A percentile compares a stretch with the other conserved stretches of the same genome.
These are phyloP conservation scores for Pseudogymnoascus sp. DNA, from an alignment of 2,329 filamentous ascomycete genomes.

Conservation along the genomic window DNA sequence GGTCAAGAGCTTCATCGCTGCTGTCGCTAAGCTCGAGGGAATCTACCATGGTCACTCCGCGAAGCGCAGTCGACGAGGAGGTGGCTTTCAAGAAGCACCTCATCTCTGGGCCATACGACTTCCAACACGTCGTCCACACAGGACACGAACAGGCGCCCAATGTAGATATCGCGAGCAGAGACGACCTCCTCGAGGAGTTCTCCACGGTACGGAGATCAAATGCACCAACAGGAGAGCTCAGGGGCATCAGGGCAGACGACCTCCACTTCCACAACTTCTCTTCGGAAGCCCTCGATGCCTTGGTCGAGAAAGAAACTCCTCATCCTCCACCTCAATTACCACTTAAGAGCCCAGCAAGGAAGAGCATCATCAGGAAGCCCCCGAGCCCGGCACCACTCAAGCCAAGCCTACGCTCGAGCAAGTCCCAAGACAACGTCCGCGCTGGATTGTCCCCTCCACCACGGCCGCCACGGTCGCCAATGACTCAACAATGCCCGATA, in stretches of 20 bases:
- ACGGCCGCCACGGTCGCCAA: constrained; percentile 41
- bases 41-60: not conserved
- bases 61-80: not conserved
- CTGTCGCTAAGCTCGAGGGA: not conserved
- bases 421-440: constrained; percentile 34
- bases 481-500: constrained; percentile 33
- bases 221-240: constrained; percentile 30
- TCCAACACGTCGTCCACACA: constrained; percentile 56
- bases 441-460: constrained; percentile 31
- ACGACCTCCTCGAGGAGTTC: constrained; percentile 37
- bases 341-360: constrained; percentile 5
- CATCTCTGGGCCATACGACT: constrained; percentile 59
- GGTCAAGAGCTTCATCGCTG: constrained; percentile 15
- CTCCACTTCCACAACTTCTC: constrained; percentile 41
- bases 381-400: not conserved
- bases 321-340: constrained; percentile 14
- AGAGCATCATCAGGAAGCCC: not conserved
- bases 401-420: constrained; percentile 23
- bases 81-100: constrained; percentile 33
- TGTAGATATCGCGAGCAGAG: constrained; percentile 31
- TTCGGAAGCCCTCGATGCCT: constrained; percentile 32
- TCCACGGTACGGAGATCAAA: constrained; percentile 33
- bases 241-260: constrained; percentile 33
- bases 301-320: constrained; percentile 15
- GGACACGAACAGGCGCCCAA: constrained; percentile 40